A percentile compares a stretch with the other conserved stretches of the same genome.
Evolutionary conservation across 1,139 yeast genomes (phyloP).

Genomic region (Suhomyces coccinellae): DNA sequence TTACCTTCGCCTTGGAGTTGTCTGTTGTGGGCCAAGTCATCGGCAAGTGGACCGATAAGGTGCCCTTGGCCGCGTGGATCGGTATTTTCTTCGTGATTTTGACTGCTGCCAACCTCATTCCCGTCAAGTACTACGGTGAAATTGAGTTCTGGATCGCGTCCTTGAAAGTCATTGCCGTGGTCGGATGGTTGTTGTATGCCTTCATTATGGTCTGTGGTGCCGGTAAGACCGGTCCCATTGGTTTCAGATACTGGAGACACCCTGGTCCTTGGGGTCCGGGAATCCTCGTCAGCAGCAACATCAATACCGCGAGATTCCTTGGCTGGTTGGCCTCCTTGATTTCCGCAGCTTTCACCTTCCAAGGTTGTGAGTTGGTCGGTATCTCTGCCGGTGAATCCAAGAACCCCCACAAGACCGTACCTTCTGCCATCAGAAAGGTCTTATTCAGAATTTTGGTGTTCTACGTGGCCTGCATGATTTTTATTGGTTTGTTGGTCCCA

Average conservation of each 20-base stretch:
- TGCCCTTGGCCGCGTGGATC: conserved; percentile 79
- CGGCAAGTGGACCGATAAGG: conserved; percentile 70
- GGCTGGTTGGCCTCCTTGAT: conserved; percentile 67
- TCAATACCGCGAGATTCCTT: conserved; percentile 57
- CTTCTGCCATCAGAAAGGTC: conserved; percentile 81
- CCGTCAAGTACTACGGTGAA: conserved; percentile 67
- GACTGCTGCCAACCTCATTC: conserved; percentile 54
- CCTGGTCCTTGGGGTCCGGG: conserved; percentile 89
- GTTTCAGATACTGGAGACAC: conserved; percentile 87
- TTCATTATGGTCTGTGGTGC: conserved; percentile 75
- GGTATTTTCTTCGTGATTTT: conserved; percentile 61
- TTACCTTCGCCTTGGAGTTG: conserved; percentile 78
- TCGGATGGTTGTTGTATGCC: conserved; percentile 70
- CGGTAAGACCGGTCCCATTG: conserved; percentile 67
- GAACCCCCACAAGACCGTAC: conserved; percentile 80
- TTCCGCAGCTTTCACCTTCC: conserved; percentile 75
- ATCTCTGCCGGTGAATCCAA: conserved; percentile 86
- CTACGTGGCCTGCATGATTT: conserved; percentile 76
- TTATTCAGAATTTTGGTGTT: conserved; percentile 77
- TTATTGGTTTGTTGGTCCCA: conserved; percentile 83
- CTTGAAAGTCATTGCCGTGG: conserved; percentile 66
- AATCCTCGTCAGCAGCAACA: conserved; percentile 36
- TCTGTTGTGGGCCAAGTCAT: conserved; percentile 79
- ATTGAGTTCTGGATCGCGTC: conserved; percentile 63
- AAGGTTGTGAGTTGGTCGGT: conserved; percentile 83